These are phyloP conservation scores for Hygrocybe punicea DNA, from an alignment of 768 basidiomycete genomes.

Conservation along the genomic window DNA sequence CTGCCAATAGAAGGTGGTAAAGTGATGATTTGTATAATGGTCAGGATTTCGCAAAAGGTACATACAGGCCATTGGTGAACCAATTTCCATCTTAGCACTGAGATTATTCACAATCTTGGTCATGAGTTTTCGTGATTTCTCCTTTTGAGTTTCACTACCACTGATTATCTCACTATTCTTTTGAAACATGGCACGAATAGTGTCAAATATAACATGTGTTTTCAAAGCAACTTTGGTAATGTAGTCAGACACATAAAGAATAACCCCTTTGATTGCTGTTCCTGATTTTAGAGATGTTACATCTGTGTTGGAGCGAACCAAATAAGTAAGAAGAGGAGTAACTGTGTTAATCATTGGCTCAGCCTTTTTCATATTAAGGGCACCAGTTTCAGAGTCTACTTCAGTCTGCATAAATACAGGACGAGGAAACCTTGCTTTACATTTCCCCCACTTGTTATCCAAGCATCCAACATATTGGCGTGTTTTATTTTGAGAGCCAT, in stretches of 20 bases:
- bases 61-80: slow-evolving; percentile 24
- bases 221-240: slow-evolving; percentile 25
- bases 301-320: too few relatives aligned
- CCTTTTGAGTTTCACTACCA: slow-evolving; percentile 18
- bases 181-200: slow-evolving; percentile 21
- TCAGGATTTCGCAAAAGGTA: slow-evolving; percentile 27
- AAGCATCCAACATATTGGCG: slow-evolving; percentile 19
- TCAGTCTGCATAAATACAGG: slow-evolving; percentile 14
- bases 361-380: slow-evolving; percentile 26
- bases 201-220: slow-evolving; percentile 30
- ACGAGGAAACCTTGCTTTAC: slow-evolving; percentile 36
- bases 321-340: too few relatives aligned
- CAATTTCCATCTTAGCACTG: slow-evolving; percentile 28
- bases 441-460: slow-evolving; percentile 25
- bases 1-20: slow-evolving; percentile 16
- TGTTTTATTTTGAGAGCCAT: slow-evolving; percentile 23
- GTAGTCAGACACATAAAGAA: slow-evolving; percentile 29
- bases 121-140: slow-evolving; percentile 20
- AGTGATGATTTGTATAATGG: slow-evolving; percentile 32
- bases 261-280: slow-evolving; percentile 22
- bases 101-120: slow-evolving; percentile 28
- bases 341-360: slow-evolving; percentile 22
- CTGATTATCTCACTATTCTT: slow-evolving; percentile 21
- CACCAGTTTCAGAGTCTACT: slow-evolving; percentile 27
- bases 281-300: too few relatives aligned